Percentiles rank a stretch among this genome's conserved stretches.
These are phyloP conservation scores for Dillenia suffruticosa DNA, from an alignment of 164 flowering plant species.

Conservation along the genomic window DNA sequence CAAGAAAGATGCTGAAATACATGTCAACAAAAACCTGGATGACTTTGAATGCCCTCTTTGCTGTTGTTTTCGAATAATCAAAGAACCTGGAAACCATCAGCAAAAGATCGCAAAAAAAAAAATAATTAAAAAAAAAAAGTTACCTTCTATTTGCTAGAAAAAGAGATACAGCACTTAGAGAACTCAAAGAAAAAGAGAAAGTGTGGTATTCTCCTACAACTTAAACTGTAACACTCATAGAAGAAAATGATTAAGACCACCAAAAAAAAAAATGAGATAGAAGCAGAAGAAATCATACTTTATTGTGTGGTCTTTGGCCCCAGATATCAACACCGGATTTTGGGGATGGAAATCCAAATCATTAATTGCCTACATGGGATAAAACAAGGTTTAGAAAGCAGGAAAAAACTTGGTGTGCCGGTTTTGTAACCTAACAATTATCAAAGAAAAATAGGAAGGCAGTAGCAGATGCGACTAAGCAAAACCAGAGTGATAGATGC, in stretches of 20 bases:
- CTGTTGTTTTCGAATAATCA: constrained; percentile 77
- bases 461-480: no score
- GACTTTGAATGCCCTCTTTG: constrained; percentile 76
- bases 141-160: background rate
- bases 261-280: constrained; percentile 4
- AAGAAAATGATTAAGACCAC: no score
- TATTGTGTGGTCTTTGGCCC: constrained; percentile 82
- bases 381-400: no score
- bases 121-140: background rate
- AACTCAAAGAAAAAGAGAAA: no score
- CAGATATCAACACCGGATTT: constrained; percentile 62
- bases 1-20: constrained; percentile 6
- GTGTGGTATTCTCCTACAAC: no score
- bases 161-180: background rate
- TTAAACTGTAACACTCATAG: no score
- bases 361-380: constrained; percentile 71
- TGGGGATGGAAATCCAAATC: constrained; percentile 93
- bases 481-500: no score
- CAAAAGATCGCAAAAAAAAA: background rate
- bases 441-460: no score
- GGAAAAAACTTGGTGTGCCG: no score
- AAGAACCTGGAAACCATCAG: constrained; percentile 56
- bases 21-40: constrained; percentile 54
- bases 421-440: no score
- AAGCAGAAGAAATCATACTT: constrained; percentile 37